Evolutionary conservation across 2,329 filamentous ascomycete species (phyloP), one percentile per base, ranked within the genome.

Genomic region (Chaetomiaceae sp.): DNA sequence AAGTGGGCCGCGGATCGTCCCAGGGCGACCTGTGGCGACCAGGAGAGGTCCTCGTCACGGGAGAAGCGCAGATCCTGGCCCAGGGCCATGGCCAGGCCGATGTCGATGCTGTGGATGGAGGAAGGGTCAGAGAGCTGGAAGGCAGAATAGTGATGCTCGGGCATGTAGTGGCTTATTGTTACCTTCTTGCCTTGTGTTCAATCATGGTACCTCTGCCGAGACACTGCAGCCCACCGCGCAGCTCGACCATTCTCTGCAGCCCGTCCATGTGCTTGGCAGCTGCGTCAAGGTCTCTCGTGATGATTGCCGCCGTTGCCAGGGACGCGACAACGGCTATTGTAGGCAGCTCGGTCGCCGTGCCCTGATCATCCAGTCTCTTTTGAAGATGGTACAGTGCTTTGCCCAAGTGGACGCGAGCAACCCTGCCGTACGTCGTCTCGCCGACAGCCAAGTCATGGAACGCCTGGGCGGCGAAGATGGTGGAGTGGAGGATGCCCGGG

Each of bases 191-290:
- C 17, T 48, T 53, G 40, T 52, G 34, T 8, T 33, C 35, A 3
- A 43, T 14, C n/a, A 48, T 31, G 30, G 23, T 43, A 4, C 17
- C 31, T 13, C 19, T 17, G 0, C 20, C 31, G 2, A 54, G 44
- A 1, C 39, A 43, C 23, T 51, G 19, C 17, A 61, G 10, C 0
- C 62, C 62, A 1, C 62, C 62, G 9, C 60, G 56, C 20, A 64
- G 14, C 13, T 60, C 38, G 6, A 65, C 38, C 8, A 65, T 60
- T 12, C 40, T 33, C 33, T 51, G 30, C 35, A 64, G 43, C 0
- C 62, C 62, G 31, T 63, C 51, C 54, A 63, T 57, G 39, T 65
- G 62, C 44, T 59, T 61, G 7, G 21, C 33, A 1, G 56, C 52
- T 0, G 58, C 57, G 13, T 51, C 50, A 2, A 60, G n/a, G 14